Conservation (phyloP, 768 basidiomycete genomes). For the Suillus hirtellus region DNA sequence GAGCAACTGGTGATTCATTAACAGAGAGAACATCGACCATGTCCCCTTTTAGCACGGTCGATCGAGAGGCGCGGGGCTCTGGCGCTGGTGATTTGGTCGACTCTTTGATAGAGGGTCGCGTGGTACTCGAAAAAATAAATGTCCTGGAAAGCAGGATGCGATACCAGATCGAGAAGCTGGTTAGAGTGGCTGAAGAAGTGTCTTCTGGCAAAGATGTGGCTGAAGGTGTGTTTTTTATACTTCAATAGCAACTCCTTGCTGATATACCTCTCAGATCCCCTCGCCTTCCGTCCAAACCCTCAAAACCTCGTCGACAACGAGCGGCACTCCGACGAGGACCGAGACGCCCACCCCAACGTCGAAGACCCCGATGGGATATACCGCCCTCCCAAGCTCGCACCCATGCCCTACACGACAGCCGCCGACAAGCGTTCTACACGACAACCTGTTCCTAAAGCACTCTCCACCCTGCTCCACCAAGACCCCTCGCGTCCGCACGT, state of each 20-base stretch:
- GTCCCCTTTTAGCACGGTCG: constrained; percentile 50
- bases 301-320: constrained; percentile 58
- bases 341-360: constrained; percentile 13
- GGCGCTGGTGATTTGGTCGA: constrained; percentile 77
- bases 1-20: constrained; percentile 66
- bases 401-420: constrained; percentile 78
- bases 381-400: constrained; percentile 84
- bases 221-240: constrained; percentile 52
- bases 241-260: not conserved
- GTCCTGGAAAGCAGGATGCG: constrained; percentile 83
- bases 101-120: constrained; percentile 73
- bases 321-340: constrained; percentile 34
- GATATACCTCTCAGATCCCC: constrained; percentile 60
- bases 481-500: constrained; percentile 63
- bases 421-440: constrained; percentile 45
- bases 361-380: constrained; percentile 56
- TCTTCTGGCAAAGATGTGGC: constrained; percentile 40
- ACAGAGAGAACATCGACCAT: constrained; percentile 47
- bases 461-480: constrained; percentile 51
- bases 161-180: constrained; percentile 96
- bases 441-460: constrained; percentile 64
- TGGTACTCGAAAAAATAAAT: constrained; percentile 87
- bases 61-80: constrained; percentile 55
- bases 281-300: constrained; percentile 92
- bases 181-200: constrained; percentile 70